Conservation (phyloP, 1,284 basidiomycete genomes). For the Sporisorium iseilematis-ciliati region DNA sequence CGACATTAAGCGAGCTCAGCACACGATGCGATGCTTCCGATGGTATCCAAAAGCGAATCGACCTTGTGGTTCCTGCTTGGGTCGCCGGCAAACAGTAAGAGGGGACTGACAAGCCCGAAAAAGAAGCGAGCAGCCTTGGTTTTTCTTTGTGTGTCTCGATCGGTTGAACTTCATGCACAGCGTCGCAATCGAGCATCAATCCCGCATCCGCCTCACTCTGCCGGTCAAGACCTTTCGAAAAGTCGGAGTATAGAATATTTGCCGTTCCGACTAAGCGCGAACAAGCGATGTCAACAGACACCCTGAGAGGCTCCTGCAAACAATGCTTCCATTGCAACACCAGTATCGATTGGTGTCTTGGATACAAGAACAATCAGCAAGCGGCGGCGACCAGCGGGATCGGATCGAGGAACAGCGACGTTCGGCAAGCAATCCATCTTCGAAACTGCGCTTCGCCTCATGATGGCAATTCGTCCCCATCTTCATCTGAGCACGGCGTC, state of each 20-base stretch:
- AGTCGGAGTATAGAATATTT: constrained; percentile 4
- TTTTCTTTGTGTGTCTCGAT: constrained; percentile 8
- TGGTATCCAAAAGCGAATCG: not conserved
- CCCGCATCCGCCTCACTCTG: constrained; percentile 9
- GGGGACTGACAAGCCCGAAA: not conserved
- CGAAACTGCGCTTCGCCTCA: too few species aligned
- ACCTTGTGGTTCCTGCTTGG: not conserved
- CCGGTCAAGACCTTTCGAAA: not conserved
- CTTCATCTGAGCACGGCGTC: not conserved
- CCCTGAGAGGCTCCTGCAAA: not conserved
- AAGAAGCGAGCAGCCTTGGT: constrained; percentile 8
- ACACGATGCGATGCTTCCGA: not conserved
- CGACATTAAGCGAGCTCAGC: not conserved
- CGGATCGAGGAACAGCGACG: not conserved
- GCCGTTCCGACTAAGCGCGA: not conserved
- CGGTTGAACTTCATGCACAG: constrained; percentile 21
- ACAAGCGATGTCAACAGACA: not conserved
- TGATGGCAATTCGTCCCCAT: too few species aligned
- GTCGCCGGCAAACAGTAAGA: not conserved
- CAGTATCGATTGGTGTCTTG: too few species aligned
- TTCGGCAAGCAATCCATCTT: too few species aligned
- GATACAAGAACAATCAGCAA: not conserved
- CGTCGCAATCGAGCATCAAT: constrained; percentile 26
- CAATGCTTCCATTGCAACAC: not conserved
- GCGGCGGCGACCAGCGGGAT: not conserved